phyloP scores from a whole-genome alignment of 305 asterid genomes.

The Fraxinus ornus region DNA sequence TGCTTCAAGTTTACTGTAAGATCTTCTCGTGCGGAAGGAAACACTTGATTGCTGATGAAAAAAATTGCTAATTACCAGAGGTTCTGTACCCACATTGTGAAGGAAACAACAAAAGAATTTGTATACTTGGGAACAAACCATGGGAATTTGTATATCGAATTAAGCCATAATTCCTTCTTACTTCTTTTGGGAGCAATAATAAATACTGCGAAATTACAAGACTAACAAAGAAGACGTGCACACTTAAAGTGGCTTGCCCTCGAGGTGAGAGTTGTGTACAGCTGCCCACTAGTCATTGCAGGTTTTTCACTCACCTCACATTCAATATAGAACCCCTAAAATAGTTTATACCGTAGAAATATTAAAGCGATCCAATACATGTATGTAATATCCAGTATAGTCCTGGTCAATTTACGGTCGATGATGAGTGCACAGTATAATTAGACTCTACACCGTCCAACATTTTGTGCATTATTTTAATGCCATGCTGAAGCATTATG shows the following conservation, averaged over 20 bases:
- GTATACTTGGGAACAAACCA: background rate
- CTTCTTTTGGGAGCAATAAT: background rate
- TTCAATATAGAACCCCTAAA: background rate
- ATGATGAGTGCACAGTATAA: background rate
- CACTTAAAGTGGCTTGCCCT: background rate
- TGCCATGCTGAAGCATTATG: background rate
- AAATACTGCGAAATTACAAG: background rate
- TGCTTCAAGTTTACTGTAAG: constrained; percentile 10
- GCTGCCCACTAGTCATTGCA: background rate
- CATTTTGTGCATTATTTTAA: background rate
- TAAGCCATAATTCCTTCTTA: background rate
- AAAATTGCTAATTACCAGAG: constrained; percentile 14
- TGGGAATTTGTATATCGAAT: background rate
- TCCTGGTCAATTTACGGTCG: background rate
- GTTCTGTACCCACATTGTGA: constrained; percentile 15
- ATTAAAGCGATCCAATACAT: background rate
- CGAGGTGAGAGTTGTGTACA: background rate
- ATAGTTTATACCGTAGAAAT: background rate
- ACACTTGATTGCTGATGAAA: constrained; percentile 10
- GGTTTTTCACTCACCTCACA: background rate
- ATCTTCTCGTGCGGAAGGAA: background rate
- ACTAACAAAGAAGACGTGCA: background rate
- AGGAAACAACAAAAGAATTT: background rate
- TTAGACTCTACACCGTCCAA: background rate
- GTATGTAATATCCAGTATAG: background rate